A percentile compares a stretch with the other conserved stretches of the same genome.
These are phyloP conservation scores for Thecaphora frezii DNA, from an alignment of 1,284 basidiomycete genomes.

Conservation along the genomic window DNA sequence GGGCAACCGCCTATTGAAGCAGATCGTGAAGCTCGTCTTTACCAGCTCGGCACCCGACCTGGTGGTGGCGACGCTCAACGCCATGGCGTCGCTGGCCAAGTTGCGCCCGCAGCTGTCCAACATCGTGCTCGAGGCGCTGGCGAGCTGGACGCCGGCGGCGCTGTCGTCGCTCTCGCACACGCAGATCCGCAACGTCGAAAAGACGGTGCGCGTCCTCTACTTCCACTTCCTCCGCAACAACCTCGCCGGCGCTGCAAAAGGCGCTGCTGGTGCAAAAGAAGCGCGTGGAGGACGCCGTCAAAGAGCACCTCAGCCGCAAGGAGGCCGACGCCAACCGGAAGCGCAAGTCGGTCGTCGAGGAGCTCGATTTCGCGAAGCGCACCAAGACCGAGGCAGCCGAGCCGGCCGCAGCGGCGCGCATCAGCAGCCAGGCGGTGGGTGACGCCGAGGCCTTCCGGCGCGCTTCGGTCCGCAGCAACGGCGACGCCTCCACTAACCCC, in stretches of 20 bases:
- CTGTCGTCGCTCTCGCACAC: slow-evolving; percentile 65
- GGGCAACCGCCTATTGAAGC: slow-evolving; percentile 77
- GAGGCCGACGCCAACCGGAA: slow-evolving; percentile 69
- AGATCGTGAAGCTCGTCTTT: slow-evolving; percentile 76
- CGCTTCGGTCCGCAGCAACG: slow-evolving; percentile 22
- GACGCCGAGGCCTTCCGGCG: slow-evolving; percentile 28
- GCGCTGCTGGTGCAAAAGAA: slow-evolving; percentile 70
- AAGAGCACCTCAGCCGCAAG: slow-evolving; percentile 66
- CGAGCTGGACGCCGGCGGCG: slow-evolving; percentile 80
- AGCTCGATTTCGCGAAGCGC: slow-evolving; percentile 24
- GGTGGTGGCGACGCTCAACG: slow-evolving; percentile 81
- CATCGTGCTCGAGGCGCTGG: slow-evolving; percentile 74
- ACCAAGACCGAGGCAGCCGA: slow-evolving; percentile 52
- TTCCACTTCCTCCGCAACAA: slow-evolving; percentile 69
- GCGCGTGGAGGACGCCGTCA: slow-evolving; percentile 78
- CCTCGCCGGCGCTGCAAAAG: slow-evolving; percentile 69
- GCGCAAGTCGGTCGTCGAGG: slow-evolving; percentile 60
- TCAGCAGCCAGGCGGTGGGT: slow-evolving; percentile 11
- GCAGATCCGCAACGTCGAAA: slow-evolving; percentile 78
- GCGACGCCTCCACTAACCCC: slow-evolving; percentile 27
- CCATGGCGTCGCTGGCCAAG: slow-evolving; percentile 67
- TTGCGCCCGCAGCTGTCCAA: slow-evolving; percentile 76
- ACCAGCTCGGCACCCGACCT: slow-evolving; percentile 79
- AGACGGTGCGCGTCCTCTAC: slow-evolving; percentile 79
- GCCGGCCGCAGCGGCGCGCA: slow-evolving; percentile 54